Evolutionary conservation across 176 grass and related monocot species (phyloP), one percentile per base, ranked within the genome.

Genomic region (Triticum urartu): DNA sequence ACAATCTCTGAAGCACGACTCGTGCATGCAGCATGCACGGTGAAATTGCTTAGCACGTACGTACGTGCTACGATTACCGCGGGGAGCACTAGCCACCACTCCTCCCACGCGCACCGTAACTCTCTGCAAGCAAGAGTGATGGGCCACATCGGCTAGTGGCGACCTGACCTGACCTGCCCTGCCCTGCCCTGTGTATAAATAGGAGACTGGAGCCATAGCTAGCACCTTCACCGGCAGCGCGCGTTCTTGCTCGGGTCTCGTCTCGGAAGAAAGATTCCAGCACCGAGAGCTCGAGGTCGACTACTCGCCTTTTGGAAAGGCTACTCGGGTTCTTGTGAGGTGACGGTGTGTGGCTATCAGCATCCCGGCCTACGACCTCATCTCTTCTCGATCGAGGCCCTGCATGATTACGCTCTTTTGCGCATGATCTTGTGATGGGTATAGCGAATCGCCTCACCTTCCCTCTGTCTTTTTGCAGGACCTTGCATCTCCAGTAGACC

Each of bases 341-440:
- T 58, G 54, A 58, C 18, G 2, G 54, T 64, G 85, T 81, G 78
- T 81, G 78, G 78, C 40, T 15, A 42, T 50, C 39, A 26, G 11
- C 75, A 18, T 77, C 48, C 48, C 5, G 14, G 14, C 48, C 48
- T 52, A 52, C 48, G 48, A 52, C 72, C 9, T 32, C 43, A 52
- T 24, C 7, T 76, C 73, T 32, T 54, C 45, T 58, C 50, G 4
- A 26, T 75, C 43, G 14, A 48, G 58, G 42, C 35, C 35, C 52
- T 67, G 47, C 63, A 90, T 68, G 75, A 87, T 90, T 87, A 20
- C 25, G 24, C 21, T 42, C 45, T 80, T 79, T 90, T 79, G 59
- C 68, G 67, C 72, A 66, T 39, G 67, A 80, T 90, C 39, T 36
- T 83, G 25, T 59, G 84, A 74, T 18, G 18, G 65, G 50, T 34